Evolutionary conservation across 2,329 filamentous ascomycete genomes (phyloP).

Genomic region (Ramularia endophylla): DNA sequence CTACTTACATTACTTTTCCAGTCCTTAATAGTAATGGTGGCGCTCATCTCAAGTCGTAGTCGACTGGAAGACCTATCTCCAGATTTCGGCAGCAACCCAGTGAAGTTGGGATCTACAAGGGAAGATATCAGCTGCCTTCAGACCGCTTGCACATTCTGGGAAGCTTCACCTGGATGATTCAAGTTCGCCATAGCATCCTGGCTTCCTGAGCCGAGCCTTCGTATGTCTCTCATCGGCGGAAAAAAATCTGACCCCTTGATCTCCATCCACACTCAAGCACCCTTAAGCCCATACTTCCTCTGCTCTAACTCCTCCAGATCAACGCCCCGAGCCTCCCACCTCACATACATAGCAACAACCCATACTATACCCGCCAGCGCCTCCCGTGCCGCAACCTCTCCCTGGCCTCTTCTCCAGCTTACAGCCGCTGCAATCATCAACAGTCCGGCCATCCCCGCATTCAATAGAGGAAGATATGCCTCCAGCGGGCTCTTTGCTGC

Average conservation of each 20-base stretch:
- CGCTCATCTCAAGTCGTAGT: no score
- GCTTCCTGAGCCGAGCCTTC: no score
- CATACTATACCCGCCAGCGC: constrained; percentile 51
- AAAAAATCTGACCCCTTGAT: background rate
- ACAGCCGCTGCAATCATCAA: constrained; percentile 44
- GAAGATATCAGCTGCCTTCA: no score
- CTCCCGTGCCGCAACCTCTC: constrained; percentile 29
- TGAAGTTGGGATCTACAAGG: no score
- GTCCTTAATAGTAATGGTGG: no score
- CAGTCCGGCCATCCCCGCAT: constrained; percentile 51
- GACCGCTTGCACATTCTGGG: no score
- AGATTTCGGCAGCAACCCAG: no score
- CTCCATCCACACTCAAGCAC: constrained; percentile 44
- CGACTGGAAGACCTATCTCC: no score
- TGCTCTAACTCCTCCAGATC: constrained; percentile 61
- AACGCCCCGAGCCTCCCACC: constrained; percentile 61
- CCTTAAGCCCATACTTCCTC: constrained; percentile 62
- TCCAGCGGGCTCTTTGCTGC: constrained; percentile 45
- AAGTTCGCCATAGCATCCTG: no score
- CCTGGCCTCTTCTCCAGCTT: constrained; percentile 29
- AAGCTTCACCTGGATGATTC: no score
- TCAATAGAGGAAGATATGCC: constrained; percentile 55
- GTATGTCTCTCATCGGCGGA: no score
- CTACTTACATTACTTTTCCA: no score
- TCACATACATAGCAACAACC: constrained; percentile 53